Evolutionary conservation across 2,329 filamentous ascomycete species (phyloP).

Genomic region (Massarina eburnea): DNA sequence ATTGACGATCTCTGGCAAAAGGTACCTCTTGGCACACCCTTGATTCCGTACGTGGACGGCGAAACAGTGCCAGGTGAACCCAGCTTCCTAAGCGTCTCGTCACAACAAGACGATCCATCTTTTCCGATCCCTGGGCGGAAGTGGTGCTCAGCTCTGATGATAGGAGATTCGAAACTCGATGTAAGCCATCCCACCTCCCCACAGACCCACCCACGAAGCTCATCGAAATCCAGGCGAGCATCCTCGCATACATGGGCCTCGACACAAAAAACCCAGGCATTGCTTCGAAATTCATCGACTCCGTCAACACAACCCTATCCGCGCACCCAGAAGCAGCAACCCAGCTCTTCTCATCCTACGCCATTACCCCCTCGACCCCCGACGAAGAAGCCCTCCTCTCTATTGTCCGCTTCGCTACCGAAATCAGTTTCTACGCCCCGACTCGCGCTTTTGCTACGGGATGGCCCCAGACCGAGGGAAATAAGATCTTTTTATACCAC

Average conservation of each 20-base stretch:
- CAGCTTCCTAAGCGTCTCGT: slow-evolving; percentile 26
- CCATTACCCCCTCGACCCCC: slow-evolving; percentile 35
- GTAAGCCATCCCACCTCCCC: slow-evolving; percentile 26
- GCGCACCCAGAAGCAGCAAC: slow-evolving; percentile 21
- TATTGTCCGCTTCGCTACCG: slow-evolving; percentile 49
- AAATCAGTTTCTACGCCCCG: slow-evolving; percentile 51
- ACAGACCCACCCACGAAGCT: not conserved
- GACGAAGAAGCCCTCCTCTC: slow-evolving; percentile 47
- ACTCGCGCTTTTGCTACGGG: slow-evolving; percentile 45
- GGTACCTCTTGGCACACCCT: slow-evolving; percentile 38
- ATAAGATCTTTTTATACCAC: slow-evolving; percentile 37
- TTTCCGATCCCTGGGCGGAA: slow-evolving; percentile 43
- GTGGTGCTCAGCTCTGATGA: slow-evolving; percentile 52
- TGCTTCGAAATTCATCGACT: slow-evolving; percentile 38
- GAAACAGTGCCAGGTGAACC: slow-evolving; percentile 43
- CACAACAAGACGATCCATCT: slow-evolving; percentile 21
- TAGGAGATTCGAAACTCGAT: slow-evolving; percentile 53
- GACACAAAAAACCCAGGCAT: slow-evolving; percentile 30
- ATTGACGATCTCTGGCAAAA: slow-evolving; percentile 46
- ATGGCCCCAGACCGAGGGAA: slow-evolving; percentile 30
- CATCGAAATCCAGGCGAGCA: slow-evolving; percentile 20
- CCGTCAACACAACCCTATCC: slow-evolving; percentile 32
- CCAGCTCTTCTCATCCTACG: slow-evolving; percentile 44
- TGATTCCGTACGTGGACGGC: slow-evolving; percentile 47
- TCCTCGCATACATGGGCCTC: slow-evolving; percentile 27